A percentile compares a stretch with the other conserved stretches of the same genome.
phyloP scores from a whole-genome alignment of 176 grass and related monocot genomes.

The Elaeis guineensis region DNA sequence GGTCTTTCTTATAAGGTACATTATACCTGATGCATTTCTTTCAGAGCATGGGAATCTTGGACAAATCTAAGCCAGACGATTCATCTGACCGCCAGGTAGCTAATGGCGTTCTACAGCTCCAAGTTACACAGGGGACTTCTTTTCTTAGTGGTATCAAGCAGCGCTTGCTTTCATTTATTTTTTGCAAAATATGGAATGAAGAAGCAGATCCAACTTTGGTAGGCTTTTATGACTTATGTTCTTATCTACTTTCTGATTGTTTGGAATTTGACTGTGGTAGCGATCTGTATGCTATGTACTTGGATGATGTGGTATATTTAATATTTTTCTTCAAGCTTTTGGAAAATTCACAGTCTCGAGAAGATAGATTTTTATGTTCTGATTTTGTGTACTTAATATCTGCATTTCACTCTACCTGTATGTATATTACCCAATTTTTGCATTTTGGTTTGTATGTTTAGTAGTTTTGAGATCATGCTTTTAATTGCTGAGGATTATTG shows the following conservation, averaged over 20 bases:
- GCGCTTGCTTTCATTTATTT: conserved; percentile 84
- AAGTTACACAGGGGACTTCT: conserved; percentile 42
- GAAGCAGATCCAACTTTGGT: conserved; percentile 70
- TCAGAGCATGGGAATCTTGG: not conserved
- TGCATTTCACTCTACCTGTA: too few species aligned
- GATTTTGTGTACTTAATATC: too few species aligned
- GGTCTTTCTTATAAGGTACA: not conserved
- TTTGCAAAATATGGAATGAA: conserved; percentile 77
- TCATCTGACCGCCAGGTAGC: not conserved
- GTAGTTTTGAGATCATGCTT: too few species aligned
- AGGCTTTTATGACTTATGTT: conserved; percentile 22
- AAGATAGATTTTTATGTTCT: too few species aligned
- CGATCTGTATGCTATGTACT: too few species aligned
- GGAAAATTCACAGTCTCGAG: too few species aligned
- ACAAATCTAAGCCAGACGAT: conserved; percentile 5
- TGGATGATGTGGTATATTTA: too few species aligned
- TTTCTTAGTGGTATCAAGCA: conserved; percentile 94
- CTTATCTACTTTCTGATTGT: conserved; percentile 9
- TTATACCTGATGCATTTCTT: not conserved
- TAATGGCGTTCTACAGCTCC: conserved; percentile 30
- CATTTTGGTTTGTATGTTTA: too few species aligned
- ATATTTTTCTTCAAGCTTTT: too few species aligned
- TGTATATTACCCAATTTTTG: too few species aligned
- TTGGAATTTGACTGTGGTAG: not conserved
- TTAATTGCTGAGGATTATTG: too few species aligned